Evolutionary conservation across 805 yeast genomes (phyloP), one percentile per base, ranked within the genome.

Genomic region (Candida jianshihensis): DNA sequence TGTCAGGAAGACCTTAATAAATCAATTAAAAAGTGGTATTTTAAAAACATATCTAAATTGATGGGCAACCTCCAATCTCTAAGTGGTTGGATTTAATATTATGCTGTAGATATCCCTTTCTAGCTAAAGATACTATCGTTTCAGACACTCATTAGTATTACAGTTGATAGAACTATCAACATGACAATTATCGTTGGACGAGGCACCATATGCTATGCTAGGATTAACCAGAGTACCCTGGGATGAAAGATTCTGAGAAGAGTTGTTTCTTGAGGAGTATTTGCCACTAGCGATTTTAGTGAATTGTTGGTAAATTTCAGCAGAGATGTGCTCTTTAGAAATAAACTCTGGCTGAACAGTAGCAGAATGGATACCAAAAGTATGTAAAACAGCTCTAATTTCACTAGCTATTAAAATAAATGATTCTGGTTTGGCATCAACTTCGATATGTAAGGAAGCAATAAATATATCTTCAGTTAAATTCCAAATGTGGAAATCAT

Each of bases 401-500:
- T 74, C 72, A 33, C 77, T 68, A 8, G 95, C 94, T 34, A 84
- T 71, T n/a, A 63, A 59, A 38, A 81, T 60, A 56, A 87, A 92
- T 19, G 73, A 68, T 38, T 71, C 75, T n/a, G 87, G 82, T 10
- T 72, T 65, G 12, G 72, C 61, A 35, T 72, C 69, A 30, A 92
- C 70, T 51, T 87, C 85, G 28, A 88, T 82, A 57, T 90, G 98
- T 41, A 92, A 69, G 1, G 96, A 81, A 1, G 97, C 96, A 54
- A 90, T 85, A 46, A 78, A 71, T 37, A 84, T 72, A 42, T 79
- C 81, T 61, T 90, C 98, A 34, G 89, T 85, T 48, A 90, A 71
- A 56, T 88, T 90, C 98, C 98, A 90, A 40, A 90, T 80, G 60
- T 90, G 98, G 69, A 90, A 80, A 61, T 90, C 98, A 59, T 90